A percentile compares a stretch with the other conserved stretches of the same genome.
These are phyloP conservation scores for Botrytis sinoallii DNA, from an alignment of 2,329 filamentous ascomycete species.

Conservation along the genomic window DNA sequence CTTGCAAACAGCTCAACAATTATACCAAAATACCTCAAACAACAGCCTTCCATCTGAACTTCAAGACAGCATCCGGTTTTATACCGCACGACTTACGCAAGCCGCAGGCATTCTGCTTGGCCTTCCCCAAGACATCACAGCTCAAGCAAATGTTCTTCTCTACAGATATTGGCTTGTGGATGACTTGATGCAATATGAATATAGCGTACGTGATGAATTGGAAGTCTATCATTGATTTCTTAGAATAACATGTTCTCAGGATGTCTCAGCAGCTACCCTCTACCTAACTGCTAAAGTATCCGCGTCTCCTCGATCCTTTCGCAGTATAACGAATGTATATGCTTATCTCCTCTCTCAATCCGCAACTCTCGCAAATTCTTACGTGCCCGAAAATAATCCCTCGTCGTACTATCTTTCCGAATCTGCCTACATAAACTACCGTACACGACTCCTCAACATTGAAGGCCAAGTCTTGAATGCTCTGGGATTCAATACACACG, in stretches of 20 bases:
- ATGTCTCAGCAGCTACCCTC: slow-evolving; percentile 75
- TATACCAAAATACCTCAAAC: slow-evolving; percentile 55
- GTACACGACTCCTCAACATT: slow-evolving; percentile 63
- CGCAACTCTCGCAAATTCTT: slow-evolving; percentile 40
- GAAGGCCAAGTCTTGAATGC: slow-evolving; percentile 75
- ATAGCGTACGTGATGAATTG: slow-evolving; percentile 36
- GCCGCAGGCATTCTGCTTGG: slow-evolving; percentile 77
- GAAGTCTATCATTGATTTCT: no score
- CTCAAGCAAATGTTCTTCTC: slow-evolving; percentile 78
- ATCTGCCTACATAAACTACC: slow-evolving; percentile 63
- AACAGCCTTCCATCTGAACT: slow-evolving; percentile 63
- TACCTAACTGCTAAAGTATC: slow-evolving; percentile 84
- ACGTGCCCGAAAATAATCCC: slow-evolving; percentile 40
- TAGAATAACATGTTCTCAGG: slow-evolving; percentile 46
- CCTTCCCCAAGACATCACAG: slow-evolving; percentile 80
- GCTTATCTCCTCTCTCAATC: slow-evolving; percentile 68
- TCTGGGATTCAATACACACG: slow-evolving; percentile 79
- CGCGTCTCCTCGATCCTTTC: slow-evolving; percentile 68
- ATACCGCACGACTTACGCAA: slow-evolving; percentile 71
- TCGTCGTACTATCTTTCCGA: slow-evolving; percentile 69
- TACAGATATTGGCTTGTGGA: slow-evolving; percentile 71
- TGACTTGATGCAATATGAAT: slow-evolving; percentile 56
- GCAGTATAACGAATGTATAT: slow-evolving; percentile 82
- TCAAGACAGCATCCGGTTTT: slow-evolving; percentile 68
- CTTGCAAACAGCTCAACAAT: slow-evolving; percentile 68